Percentiles rank a stretch among this genome's conserved stretches.
phyloP scores from a whole-genome alignment of 2,329 filamentous ascomycete species.

The Coleophoma eucalyptorum region DNA sequence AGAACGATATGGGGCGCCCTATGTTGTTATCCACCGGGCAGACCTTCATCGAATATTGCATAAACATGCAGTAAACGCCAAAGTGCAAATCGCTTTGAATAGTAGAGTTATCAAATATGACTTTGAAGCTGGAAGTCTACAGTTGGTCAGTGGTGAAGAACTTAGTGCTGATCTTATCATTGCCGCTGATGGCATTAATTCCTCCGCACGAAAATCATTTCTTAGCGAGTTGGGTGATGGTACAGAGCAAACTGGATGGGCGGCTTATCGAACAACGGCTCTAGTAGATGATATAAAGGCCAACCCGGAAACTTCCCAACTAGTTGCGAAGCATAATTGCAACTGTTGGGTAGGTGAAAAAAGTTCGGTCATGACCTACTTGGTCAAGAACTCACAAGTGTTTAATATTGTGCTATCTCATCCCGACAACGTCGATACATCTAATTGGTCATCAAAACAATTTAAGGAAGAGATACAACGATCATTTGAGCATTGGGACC shows the following conservation, averaged over 20 bases:
- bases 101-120: conserved; percentile 20
- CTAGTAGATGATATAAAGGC: conserved; percentile 31
- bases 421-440: neutral
- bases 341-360: neutral
- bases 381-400: neutral
- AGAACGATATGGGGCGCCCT: neutral
- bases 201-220: conserved; percentile 18
- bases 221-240: conserved; percentile 22
- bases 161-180: conserved; percentile 29
- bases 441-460: neutral
- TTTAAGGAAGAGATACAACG: neutral
- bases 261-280: conserved; percentile 37
- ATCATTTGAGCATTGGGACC: neutral
- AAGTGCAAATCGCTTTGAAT: conserved; percentile 18
- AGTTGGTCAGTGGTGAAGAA: conserved; percentile 16
- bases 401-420: neutral
- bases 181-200: conserved; percentile 34
- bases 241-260: conserved; percentile 31
- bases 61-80: conserved; percentile 1
- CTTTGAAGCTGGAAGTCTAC: conserved; percentile 14
- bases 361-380: neutral
- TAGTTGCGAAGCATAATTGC: neutral
- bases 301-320: conserved; percentile 24
- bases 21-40: neutral
- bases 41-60: neutral